A percentile compares a stretch with the other conserved stretches of the same genome.
Evolutionary conservation across 2,329 filamentous ascomycete species (phyloP).

Genomic region (Colletotrichum sp.): DNA sequence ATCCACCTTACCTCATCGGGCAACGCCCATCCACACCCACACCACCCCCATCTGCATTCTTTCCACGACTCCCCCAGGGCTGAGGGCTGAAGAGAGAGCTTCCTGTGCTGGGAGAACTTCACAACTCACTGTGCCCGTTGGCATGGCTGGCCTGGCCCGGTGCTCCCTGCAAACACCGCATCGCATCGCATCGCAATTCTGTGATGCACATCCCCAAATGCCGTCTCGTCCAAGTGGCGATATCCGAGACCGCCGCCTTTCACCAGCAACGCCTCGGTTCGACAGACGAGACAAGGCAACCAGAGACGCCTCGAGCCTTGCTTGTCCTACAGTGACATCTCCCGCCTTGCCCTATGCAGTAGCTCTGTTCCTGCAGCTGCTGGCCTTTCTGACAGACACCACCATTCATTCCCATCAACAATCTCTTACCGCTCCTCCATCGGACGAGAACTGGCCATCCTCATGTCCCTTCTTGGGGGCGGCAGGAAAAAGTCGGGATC

Average conservation of each 20-base stretch:
- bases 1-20: not conserved
- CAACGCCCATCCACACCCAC: not conserved
- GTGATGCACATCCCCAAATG: not conserved
- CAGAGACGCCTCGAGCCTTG: not conserved
- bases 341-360: not conserved
- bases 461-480: not conserved
- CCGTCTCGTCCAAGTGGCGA: not conserved
- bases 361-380: conserved; percentile 14
- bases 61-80: not conserved
- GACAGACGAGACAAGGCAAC: not conserved
- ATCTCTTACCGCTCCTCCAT: conserved; percentile 1
- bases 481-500: not conserved
- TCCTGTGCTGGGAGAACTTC: not conserved
- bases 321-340: not conserved
- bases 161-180: not conserved
- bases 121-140: not conserved
- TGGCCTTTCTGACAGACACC: not conserved
- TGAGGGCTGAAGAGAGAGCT: not conserved
- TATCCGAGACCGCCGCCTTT: not conserved
- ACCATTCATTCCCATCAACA: not conserved
- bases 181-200: not conserved
- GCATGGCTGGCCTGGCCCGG: not conserved
- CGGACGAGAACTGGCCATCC: not conserved
- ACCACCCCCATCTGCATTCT: not conserved
- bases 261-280: not conserved